phyloP scores from a whole-genome alignment of 108 stramenopile genomes.

The Ochromonas danica region DNA sequence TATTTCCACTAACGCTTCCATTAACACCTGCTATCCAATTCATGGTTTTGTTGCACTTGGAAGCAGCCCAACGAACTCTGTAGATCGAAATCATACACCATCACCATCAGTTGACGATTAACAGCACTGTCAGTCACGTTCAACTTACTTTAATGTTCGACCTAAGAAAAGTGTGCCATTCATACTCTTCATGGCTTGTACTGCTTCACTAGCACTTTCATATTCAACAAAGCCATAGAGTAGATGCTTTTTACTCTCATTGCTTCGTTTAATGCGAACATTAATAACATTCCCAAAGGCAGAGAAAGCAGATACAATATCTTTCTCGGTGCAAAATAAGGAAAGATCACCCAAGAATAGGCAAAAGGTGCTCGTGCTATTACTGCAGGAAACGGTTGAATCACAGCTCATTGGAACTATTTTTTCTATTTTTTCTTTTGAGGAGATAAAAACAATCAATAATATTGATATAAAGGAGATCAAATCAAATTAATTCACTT shows the following conservation, averaged over 20 bases:
- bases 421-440: too few relatives aligned
- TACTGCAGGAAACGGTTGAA: too few relatives aligned
- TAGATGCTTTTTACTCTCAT: not conserved
- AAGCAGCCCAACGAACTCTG: not conserved
- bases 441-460: too few relatives aligned
- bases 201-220: not conserved
- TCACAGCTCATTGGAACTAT: too few relatives aligned
- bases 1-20: too few relatives aligned
- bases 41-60: not conserved
- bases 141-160: slow-evolving; percentile 2
- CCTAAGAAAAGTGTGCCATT: not conserved
- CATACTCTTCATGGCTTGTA: not conserved
- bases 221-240: not conserved
- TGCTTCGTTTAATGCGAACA: not conserved
- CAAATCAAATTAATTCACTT: too few relatives aligned
- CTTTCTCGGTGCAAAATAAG: not conserved
- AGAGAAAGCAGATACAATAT: not conserved
- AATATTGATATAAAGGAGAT: too few relatives aligned
- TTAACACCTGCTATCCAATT: not conserved
- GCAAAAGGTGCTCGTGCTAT: not conserved
- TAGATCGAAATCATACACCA: too few relatives aligned
- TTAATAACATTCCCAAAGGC: not conserved
- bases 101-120: not conserved
- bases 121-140: not conserved
- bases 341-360: slow-evolving; percentile 1